A percentile compares a stretch with the other conserved stretches of the same genome.
Evolutionary conservation across 179 eudicot genomes (phyloP).

Genomic region (Sideroxylon spinosum): DNA sequence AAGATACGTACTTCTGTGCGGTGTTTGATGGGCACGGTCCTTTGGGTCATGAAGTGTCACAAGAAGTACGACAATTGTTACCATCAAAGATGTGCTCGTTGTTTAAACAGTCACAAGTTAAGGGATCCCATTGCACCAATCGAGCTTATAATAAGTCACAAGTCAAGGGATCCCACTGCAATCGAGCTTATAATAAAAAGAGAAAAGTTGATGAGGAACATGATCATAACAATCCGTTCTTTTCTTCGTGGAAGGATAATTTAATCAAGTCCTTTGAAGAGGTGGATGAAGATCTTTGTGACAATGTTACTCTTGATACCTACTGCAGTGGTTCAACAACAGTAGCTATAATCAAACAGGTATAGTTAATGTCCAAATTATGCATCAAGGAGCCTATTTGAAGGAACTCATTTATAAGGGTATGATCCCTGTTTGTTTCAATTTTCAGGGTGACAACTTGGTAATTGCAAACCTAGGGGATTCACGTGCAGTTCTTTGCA

Average conservation of each 20-base stretch:
- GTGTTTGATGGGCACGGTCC: constrained; percentile 95
- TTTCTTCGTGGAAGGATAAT: constrained; percentile 43
- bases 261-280: constrained; percentile 51
- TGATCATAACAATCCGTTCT: constrained; percentile 23
- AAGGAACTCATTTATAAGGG: not conserved
- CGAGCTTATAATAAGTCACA: not conserved
- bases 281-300: constrained; percentile 56
- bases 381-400: not conserved
- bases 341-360: constrained; percentile 68
- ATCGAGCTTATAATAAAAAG: not conserved
- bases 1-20: constrained; percentile 57
- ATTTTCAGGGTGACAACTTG: constrained; percentile 56
- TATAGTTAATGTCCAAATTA: constrained; percentile 10
- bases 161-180: no score
- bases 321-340: constrained; percentile 80
- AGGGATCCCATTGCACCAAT: not conserved
- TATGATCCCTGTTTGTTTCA: not conserved
- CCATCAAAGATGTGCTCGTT: constrained; percentile 51
- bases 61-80: constrained; percentile 46
- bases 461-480: constrained; percentile 82
- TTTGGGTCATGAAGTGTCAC: constrained; percentile 71
- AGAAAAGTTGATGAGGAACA: not conserved
- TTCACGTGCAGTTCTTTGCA: constrained; percentile 81
- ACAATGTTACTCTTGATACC: constrained; percentile 47
- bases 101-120: constrained; percentile 25